Evolutionary conservation across 2,329 filamentous ascomycete species (phyloP).

Genomic region (Akanthomyces muscarius): DNA sequence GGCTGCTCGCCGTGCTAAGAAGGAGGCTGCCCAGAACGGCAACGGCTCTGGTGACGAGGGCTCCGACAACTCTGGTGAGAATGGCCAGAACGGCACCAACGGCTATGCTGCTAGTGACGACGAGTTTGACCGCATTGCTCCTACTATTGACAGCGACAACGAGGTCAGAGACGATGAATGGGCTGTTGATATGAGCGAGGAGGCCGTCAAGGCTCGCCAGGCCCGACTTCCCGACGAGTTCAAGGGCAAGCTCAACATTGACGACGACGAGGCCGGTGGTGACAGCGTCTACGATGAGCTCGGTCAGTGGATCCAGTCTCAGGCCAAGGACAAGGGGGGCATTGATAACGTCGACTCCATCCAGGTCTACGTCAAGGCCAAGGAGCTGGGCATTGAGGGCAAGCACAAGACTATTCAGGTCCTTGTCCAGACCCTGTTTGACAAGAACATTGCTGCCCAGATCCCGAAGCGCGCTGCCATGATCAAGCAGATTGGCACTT

Average conservation of each 20-base stretch:
- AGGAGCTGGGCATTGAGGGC: slow-evolving; percentile 87
- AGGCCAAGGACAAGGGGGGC: slow-evolving; percentile 67
- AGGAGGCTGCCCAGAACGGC: slow-evolving; percentile 60
- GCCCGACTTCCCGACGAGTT: slow-evolving; percentile 91
- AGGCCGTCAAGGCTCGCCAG: slow-evolving; percentile 90
- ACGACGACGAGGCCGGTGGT: slow-evolving; percentile 69
- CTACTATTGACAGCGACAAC: slow-evolving; percentile 45
- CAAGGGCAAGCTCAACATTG: slow-evolving; percentile 84
- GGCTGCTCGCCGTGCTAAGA: slow-evolving; percentile 86
- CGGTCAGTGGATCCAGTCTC: slow-evolving; percentile 82
- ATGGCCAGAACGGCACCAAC: slow-evolving; percentile 49
- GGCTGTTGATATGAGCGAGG: slow-evolving; percentile 95
- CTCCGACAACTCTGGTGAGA: slow-evolving; percentile 49
- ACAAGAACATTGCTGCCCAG: slow-evolving; percentile 83
- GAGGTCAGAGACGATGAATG: slow-evolving; percentile 83
- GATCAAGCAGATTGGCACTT: slow-evolving; percentile 88
- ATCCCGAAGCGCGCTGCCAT: slow-evolving; percentile 78
- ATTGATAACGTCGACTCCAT: slow-evolving; percentile 80
- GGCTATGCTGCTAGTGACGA: slow-evolving; percentile 63
- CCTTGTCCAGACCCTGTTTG: slow-evolving; percentile 88
- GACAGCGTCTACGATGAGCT: slow-evolving; percentile 83
- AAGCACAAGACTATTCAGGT: slow-evolving; percentile 94
- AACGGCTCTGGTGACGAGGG: slow-evolving; percentile 49
- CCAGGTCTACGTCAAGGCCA: slow-evolving; percentile 92
- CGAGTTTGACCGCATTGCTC: slow-evolving; percentile 76